phyloP scores from a whole-genome alignment of 805 yeast species.

The Naumovozyma baii region DNA sequence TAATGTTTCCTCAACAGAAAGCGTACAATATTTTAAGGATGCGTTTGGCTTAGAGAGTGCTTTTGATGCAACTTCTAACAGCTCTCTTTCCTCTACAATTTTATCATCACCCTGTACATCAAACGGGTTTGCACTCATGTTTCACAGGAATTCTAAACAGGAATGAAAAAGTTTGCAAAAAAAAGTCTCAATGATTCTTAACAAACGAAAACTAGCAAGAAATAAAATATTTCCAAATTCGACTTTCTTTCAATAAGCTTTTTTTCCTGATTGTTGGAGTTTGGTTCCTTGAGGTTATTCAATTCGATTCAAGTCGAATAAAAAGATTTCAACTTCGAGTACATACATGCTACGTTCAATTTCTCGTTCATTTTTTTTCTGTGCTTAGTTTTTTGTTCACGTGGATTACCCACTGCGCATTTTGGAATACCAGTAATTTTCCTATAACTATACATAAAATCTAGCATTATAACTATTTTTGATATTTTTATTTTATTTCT shows the following conservation, averaged over 20 bases:
- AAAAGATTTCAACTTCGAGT: neutral
- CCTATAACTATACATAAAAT: too few species aligned
- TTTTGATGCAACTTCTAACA: conserved; percentile 13
- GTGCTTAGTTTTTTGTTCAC: neutral
- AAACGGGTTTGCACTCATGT: neutral
- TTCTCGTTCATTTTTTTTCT: neutral
- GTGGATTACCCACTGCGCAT: too few species aligned
- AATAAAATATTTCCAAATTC: neutral
- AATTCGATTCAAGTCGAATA: too few species aligned
- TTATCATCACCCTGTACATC: neutral
- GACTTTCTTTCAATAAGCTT: neutral
- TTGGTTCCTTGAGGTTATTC: too few species aligned
- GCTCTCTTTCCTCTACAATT: neutral
- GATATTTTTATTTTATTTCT: neutral
- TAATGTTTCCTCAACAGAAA: conserved; percentile 57
- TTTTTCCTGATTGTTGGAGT: neutral
- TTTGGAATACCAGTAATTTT: too few species aligned
- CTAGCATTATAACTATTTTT: too few species aligned
- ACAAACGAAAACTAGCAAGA: neutral
- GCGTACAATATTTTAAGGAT: conserved; percentile 53
- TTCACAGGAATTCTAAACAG: neutral
- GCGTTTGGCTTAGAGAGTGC: conserved; percentile 36
- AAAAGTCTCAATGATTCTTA: neutral
- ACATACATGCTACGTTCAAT: too few species aligned
- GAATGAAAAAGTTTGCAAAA: neutral